Base-by-base conservation (phyloP, 139 green algal genomes). In the Picochlorum sp. region DNA sequence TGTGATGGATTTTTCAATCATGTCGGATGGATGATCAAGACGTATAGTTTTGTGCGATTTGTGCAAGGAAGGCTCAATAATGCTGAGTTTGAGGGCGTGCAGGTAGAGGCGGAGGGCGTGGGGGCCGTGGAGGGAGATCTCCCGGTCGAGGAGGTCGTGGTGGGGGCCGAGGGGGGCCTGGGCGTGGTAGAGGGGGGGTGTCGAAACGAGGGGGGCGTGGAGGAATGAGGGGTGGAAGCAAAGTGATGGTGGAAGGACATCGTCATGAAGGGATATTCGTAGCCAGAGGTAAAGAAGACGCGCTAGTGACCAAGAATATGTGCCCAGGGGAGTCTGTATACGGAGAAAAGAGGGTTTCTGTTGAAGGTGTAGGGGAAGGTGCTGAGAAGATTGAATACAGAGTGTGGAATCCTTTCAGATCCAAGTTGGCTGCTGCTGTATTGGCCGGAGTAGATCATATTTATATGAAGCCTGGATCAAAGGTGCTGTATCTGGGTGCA, bases 361-460 rank as follows among this genome's bases (percentile, higher is more conserved):
- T 94, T 18, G 93, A 99, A 74, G 40, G 33, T 8, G 13, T 35
- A 1, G 24, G 78, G 49, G 73, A 65, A 35, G 80, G 75, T 52
- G 81, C 83, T 7, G 70, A 84, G 33, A 97, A 99, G 80, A 74
- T 85, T 4, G 93, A 99, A 84, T 99, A 99, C 82, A 80, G 93
- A 33, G 91, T 99, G 32, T 99, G 93, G 93, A 99, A 99, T 81
- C 93, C 93, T 31, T 97, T 97, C 87, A 76, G 93, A 31, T 96
- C 85, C 39, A 99, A 99, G 85, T 78, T 99, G 51, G 93, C 93
- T 12, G 93, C 93, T 16, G 86, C 89, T 9, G 88, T 99, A 33
- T 76, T 99, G 29, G 93, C 93, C 33, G 93, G 93, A 52, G 78
- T 99, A 12, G 93, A 98, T 82, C 95, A 98, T 79, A 96, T 99